A percentile compares a stretch with the other conserved stretches of the same genome.
These are phyloP conservation scores for Herpetomonas samuelpessoai DNA, from an alignment of 208 protist genomes.

Conservation along the genomic window DNA sequence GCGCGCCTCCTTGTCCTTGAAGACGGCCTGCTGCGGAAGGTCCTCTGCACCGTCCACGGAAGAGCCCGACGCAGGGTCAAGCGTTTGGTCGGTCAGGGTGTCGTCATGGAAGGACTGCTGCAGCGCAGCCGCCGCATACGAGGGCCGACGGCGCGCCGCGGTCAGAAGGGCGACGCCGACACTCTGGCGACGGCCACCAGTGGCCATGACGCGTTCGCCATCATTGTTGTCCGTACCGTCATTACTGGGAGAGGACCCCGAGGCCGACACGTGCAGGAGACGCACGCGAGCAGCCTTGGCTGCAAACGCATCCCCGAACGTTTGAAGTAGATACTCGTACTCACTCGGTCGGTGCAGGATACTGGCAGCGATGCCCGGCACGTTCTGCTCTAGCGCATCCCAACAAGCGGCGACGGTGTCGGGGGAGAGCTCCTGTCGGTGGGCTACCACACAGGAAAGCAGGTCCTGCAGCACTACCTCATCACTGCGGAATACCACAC, in stretches of 20 bases:
- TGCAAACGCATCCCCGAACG: conserved; percentile 47
- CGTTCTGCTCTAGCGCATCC: conserved; percentile 36
- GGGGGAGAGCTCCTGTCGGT: conserved; percentile 41
- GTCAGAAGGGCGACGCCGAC: not conserved
- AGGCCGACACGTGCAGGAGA: conserved; percentile 43
- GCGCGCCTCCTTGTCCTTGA: conserved; percentile 29
- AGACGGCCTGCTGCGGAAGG: conserved; percentile 24
- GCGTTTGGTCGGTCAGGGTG: too few relatives aligned
- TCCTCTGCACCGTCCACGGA: not conserved
- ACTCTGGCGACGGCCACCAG: not conserved
- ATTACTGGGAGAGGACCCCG: not conserved
- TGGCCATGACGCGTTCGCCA: not conserved
- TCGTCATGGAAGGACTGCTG: not conserved
- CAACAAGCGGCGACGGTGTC: conserved; percentile 46
- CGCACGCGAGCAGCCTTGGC: conserved; percentile 41
- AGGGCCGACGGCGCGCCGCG: conserved; percentile 11
- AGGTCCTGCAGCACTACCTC: conserved; percentile 37
- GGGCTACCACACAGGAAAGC: conserved; percentile 48
- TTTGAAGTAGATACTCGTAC: conserved; percentile 63
- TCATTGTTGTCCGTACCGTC: not conserved
- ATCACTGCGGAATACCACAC: conserved; percentile 18
- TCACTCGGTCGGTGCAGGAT: conserved; percentile 40
- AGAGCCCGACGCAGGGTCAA: not conserved
- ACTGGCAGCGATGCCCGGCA: conserved; percentile 45
- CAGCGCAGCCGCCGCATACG: not conserved